Evolutionary conservation across 2,329 filamentous ascomycete genomes (phyloP), one percentile per base, ranked within the genome.

Genomic region (Eutypa lata): DNA sequence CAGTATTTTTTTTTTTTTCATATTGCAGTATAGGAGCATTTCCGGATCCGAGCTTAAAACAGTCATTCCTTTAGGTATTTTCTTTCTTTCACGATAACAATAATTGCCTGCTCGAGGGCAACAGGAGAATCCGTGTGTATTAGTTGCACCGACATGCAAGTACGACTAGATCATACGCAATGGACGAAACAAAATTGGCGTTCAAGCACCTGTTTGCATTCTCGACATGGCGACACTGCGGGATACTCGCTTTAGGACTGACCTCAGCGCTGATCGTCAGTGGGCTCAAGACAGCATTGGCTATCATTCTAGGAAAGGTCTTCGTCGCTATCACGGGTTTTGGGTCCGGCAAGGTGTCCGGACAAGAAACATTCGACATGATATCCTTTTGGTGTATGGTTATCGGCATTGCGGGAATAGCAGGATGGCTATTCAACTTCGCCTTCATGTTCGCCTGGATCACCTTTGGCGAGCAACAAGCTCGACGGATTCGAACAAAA

Each of bases 391-490:
- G 84, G 73, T 86, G 84, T 46, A 59, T 87, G 24, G 79, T 83
- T 24, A 72, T 96, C 43, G 70, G 84, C 0, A 78, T 75, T 0
- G 68, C 96, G 0, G 90, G 88, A 0, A 67, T 75, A 0, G 80
- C 73, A 0, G 85, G 82, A 46, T 93, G 89, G 83, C 45, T 91
- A 0, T 70, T 86, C 16, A 87, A 89, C 59, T 80, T 82, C 3
- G 65, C 79, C 2, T 88, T 90, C 60, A 86, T 91, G 61, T 77
- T 79, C 1, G 68, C 82, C 0, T 97, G 92, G 85, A 75, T 93
- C 28, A 67, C 81, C 0, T 94, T 94, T 67, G 90, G 92, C 14
- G 92, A 97, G 68, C 63, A 90, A 2, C 90, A 96, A 59, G 90
- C 88, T 0, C 81, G 80, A 31, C 81, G 72, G 46, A 85, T 84